Conservation (phyloP, 2,329 filamentous ascomycete species). For the Albophoma yamanashiensis region DNA sequence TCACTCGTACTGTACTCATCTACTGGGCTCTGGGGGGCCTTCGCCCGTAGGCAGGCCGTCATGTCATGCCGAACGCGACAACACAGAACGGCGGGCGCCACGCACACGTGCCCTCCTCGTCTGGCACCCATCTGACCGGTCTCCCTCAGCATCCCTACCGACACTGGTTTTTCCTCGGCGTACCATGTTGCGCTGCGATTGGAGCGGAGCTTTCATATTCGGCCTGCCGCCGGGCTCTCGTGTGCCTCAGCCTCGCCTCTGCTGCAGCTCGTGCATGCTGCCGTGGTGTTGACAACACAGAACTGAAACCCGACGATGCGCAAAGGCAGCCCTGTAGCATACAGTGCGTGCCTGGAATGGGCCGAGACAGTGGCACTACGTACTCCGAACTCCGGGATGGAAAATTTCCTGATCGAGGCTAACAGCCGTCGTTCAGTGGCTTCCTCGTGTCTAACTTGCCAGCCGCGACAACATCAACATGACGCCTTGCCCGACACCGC, state of each 20-base stretch:
- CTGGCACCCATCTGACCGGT: neutral
- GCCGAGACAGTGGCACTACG: neutral
- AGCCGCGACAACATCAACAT: neutral
- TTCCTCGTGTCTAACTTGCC: neutral
- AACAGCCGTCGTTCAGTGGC: neutral
- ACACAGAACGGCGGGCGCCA: neutral
- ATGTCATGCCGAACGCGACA: neutral
- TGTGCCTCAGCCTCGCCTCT: neutral
- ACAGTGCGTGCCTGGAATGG: neutral
- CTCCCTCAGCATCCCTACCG: neutral
- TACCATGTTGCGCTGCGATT: neutral
- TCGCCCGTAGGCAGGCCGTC: neutral
- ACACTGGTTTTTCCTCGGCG: neutral
- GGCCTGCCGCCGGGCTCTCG: neutral
- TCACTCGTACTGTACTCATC: neutral
- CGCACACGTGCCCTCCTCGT: neutral
- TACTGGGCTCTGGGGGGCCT: neutral
- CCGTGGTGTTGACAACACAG: neutral
- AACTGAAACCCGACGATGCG: neutral
- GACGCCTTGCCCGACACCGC: neutral
- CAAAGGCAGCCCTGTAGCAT: neutral
- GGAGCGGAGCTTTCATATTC: neutral
- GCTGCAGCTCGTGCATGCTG: neutral
- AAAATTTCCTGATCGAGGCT: neutral
- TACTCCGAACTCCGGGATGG: no score